These are phyloP conservation scores for Chloropicon primus DNA, from an alignment of 139 green algal species.

Conservation along the genomic window DNA sequence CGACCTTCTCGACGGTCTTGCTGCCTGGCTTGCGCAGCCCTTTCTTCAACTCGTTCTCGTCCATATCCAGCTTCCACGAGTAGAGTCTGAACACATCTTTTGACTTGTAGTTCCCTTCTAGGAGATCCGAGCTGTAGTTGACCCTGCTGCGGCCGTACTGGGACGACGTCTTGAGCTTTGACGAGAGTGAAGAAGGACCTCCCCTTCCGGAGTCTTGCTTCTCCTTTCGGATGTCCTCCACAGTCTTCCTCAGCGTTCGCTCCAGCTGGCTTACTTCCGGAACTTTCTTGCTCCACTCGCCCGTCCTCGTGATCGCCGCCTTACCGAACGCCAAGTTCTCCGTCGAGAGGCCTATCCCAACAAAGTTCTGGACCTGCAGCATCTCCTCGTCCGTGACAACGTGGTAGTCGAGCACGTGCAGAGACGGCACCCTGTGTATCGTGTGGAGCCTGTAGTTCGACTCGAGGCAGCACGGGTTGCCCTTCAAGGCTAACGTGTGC, in stretches of 20 bases:
- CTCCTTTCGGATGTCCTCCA: background rate
- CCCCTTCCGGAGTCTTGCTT: no score
- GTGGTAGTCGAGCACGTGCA: slow-evolving; percentile 38
- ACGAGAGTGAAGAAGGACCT: no score
- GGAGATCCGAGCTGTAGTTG: background rate
- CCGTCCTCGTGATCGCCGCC: background rate
- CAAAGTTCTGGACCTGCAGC: slow-evolving; percentile 10
- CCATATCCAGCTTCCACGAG: background rate
- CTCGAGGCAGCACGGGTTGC: slow-evolving; percentile 47
- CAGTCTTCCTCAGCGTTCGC: slow-evolving; percentile 4
- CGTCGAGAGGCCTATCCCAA: slow-evolving; percentile 1
- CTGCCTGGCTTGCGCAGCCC: background rate
- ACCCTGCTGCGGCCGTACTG: background rate
- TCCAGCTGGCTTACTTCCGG: background rate
- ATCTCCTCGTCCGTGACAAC: slow-evolving; percentile 26
- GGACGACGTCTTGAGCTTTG: slow-evolving; percentile 1
- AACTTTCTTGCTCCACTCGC: background rate
- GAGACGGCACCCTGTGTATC: slow-evolving; percentile 27
- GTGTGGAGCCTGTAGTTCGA: slow-evolving; percentile 40
- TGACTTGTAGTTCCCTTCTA: background rate
- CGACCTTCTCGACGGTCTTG: background rate
- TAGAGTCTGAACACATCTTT: background rate
- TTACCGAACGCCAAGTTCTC: background rate
- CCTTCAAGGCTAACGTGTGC: slow-evolving; percentile 16
- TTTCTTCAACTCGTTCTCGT: background rate